These are phyloP conservation scores for Aphanomyces astaci DNA, from an alignment of 352 stramenopile genomes.

Conservation along the genomic window DNA sequence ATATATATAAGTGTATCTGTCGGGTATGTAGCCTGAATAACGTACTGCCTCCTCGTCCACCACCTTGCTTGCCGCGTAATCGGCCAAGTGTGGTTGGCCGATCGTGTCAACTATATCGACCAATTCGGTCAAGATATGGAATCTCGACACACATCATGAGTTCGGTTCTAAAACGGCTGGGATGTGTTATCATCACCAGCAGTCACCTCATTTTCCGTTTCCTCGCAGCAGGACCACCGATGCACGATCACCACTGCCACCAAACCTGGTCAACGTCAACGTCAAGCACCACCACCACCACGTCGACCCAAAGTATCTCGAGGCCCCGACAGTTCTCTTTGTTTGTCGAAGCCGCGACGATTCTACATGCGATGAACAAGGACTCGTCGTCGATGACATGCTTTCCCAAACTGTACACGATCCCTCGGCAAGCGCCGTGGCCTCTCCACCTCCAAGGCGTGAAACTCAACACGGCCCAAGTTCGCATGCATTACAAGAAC, in stretches of 20 bases:
- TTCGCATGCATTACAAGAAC: slow-evolving; percentile 23
- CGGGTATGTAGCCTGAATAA: no score
- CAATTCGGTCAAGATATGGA: background rate
- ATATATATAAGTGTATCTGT: no score
- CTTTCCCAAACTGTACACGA: slow-evolving; percentile 21
- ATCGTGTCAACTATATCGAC: background rate
- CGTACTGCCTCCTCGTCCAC: no score
- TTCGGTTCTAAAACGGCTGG: background rate
- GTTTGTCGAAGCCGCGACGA: slow-evolving; percentile 18
- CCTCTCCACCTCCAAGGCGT: slow-evolving; percentile 8
- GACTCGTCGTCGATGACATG: slow-evolving; percentile 8
- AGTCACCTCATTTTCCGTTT: background rate
- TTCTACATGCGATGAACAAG: slow-evolving; percentile 8
- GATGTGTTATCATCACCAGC: background rate
- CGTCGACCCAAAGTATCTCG: background rate
- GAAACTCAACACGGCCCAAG: slow-evolving; percentile 23
- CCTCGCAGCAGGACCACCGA: background rate
- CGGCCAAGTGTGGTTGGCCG: no score
- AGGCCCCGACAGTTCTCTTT: slow-evolving; percentile 2
- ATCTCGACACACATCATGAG: background rate
- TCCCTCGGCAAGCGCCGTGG: slow-evolving; percentile 10
- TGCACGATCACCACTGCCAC: no score
- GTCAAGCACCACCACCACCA: background rate
- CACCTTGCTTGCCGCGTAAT: no score
- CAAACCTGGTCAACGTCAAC: background rate